Conservation (phyloP, 2,329 filamentous ascomycete genomes). For the Verticillium tricorpus region DNA sequence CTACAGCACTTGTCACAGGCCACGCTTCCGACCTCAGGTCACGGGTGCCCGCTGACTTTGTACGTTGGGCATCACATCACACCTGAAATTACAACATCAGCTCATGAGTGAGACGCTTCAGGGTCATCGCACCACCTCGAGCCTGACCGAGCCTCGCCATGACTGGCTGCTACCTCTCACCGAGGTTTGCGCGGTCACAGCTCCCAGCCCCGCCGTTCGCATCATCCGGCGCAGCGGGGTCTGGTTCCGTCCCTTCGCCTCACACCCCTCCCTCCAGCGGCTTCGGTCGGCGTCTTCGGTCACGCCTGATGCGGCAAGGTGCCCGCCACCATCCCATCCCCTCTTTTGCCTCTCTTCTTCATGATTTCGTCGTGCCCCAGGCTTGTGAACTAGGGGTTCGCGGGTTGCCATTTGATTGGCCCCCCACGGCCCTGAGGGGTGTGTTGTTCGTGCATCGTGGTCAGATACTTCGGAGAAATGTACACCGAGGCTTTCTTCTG, state of each 20-base stretch:
- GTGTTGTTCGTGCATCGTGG: background rate
- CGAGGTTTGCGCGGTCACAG: background rate
- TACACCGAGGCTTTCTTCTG: background rate
- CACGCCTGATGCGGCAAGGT: constrained; percentile 2
- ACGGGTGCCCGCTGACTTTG: background rate
- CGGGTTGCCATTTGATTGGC: background rate
- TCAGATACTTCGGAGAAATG: background rate
- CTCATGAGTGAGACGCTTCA: background rate
- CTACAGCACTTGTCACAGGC: background rate
- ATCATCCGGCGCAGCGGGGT: background rate
- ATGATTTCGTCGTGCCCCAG: background rate
- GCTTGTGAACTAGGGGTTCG: background rate
- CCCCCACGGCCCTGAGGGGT: background rate
- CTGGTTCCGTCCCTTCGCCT: background rate
- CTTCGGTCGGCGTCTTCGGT: background rate
- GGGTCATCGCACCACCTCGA: background rate
- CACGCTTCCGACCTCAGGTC: background rate
- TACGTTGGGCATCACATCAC: background rate
- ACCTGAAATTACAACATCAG: background rate
- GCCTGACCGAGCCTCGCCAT: background rate
- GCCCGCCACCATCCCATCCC: constrained; percentile 1
- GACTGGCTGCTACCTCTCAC: background rate
- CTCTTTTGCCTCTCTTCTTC: background rate
- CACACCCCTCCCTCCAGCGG: background rate
- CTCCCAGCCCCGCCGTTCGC: background rate